Percentiles rank a stretch among this genome's conserved stretches.
Evolutionary conservation across 73 alveolate genomes (phyloP).

Genomic region (Durusdinium trenchii): DNA sequence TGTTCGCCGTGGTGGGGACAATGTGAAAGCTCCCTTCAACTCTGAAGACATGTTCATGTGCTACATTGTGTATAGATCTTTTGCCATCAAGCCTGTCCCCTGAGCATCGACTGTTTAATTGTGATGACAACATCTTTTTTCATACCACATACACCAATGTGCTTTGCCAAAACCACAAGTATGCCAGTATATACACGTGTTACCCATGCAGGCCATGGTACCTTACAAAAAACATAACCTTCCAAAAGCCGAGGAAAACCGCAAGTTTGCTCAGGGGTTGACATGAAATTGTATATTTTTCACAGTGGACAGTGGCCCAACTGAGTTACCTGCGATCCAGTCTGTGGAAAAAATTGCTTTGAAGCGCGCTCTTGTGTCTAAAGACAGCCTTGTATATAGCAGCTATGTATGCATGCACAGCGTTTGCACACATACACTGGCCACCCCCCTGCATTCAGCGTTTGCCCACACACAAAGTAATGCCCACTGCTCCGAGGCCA

Average conservation of each 20-base stretch:
- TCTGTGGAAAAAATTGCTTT: background rate
- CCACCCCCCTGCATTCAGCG: no score
- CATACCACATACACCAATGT: background rate
- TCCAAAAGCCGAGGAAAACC: no score
- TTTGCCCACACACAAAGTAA: no score
- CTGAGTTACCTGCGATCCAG: no score
- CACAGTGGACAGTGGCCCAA: no score
- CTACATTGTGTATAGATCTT: background rate
- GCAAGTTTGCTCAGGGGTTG: no score
- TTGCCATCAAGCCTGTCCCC: background rate
- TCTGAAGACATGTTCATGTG: background rate
- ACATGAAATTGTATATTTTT: no score
- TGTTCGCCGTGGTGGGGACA: background rate
- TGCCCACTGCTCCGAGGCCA: constrained; percentile 51
- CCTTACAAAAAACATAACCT: no score
- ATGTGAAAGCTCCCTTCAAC: background rate
- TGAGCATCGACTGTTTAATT: background rate
- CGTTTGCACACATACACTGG: background rate
- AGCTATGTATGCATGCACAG: background rate
- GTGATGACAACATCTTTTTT: background rate
- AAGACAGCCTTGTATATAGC: background rate
- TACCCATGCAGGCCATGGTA: background rate
- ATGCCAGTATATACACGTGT: background rate
- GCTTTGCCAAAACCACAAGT: background rate
- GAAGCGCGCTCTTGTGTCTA: background rate